A percentile compares a stretch with the other conserved stretches of the same genome.
These are phyloP conservation scores for Triticum monococcum DNA, from an alignment of 176 grass and related monocot species.

Conservation along the genomic window DNA sequence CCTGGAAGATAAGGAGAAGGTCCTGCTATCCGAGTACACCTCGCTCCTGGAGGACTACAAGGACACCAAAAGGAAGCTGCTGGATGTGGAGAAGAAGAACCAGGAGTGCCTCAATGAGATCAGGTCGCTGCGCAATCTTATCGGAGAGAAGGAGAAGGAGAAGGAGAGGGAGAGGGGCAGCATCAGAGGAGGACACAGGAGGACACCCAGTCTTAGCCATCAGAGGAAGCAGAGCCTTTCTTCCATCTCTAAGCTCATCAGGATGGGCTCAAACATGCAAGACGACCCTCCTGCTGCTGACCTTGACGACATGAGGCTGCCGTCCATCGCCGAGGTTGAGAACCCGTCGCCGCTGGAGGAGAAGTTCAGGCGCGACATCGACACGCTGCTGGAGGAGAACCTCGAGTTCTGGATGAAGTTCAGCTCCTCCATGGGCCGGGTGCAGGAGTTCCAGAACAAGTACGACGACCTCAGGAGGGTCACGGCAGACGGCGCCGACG, in stretches of 20 bases:
- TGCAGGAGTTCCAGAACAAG: constrained; percentile 67
- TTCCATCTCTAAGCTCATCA: constrained; percentile 44
- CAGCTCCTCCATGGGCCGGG: constrained; percentile 69
- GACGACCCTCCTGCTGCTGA: neutral
- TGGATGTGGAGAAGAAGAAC: constrained; percentile 62
- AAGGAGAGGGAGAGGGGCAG: neutral
- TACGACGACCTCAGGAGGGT: constrained; percentile 33
- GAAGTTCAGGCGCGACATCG: constrained; percentile 69
- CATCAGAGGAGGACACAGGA: constrained; percentile 26
- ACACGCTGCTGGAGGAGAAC: constrained; percentile 85
- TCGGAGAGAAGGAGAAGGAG: constrained; percentile 10
- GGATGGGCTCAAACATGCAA: constrained; percentile 28
- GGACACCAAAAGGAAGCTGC: constrained; percentile 57
- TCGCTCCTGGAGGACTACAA: constrained; percentile 61
- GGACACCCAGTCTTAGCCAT: constrained; percentile 43
- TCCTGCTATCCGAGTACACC: constrained; percentile 56
- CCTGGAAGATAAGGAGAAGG: constrained; percentile 61
- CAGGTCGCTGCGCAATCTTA: constrained; percentile 44
- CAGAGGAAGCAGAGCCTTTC: constrained; percentile 38
- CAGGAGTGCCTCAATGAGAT: constrained; percentile 67
- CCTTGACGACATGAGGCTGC: constrained; percentile 39
- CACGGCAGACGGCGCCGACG: neutral
- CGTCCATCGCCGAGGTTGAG: constrained; percentile 17
- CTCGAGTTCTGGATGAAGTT: constrained; percentile 94
- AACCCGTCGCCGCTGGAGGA: constrained; percentile 50